Evolutionary conservation across 192 early-diverging fungal species (phyloP).

Genomic region (Umbelopsis sp.): DNA sequence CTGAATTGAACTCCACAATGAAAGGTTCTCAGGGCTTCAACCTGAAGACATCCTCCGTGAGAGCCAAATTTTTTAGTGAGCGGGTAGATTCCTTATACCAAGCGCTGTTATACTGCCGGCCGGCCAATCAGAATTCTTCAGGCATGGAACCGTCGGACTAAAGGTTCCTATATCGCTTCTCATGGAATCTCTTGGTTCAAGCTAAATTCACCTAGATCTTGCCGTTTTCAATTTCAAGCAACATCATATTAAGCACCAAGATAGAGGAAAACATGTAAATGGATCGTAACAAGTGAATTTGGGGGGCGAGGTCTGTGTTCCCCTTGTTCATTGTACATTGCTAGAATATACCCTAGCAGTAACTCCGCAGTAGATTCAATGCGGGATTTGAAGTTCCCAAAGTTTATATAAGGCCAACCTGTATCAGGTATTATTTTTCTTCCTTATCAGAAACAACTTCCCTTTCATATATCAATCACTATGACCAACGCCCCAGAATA

Average conservation of each 20-base stretch:
- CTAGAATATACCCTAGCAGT: neutral
- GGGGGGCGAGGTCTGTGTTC: no score
- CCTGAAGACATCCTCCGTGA: neutral
- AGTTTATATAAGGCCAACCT: constrained; percentile 12
- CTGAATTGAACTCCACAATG: neutral
- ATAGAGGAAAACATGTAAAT: no score
- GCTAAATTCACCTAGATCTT: neutral
- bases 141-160: neutral
- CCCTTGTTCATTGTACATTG: no score
- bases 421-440: neutral
- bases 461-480: neutral
- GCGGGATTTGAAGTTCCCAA: constrained; percentile 14
- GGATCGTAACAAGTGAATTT: no score
- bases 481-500: constrained; percentile 2
- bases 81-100: constrained; percentile 18
- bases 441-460: constrained; percentile 10
- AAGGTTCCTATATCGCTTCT: constrained; percentile 18
- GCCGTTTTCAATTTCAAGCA: no score
- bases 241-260: no score
- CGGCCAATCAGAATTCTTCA: neutral
- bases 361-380: constrained; percentile 4
- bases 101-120: neutral
- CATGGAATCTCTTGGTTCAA: neutral
- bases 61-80: neutral
- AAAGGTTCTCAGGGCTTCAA: neutral